Conservation (phyloP, 805 yeast species). For the Yarrowia sp. region DNA sequence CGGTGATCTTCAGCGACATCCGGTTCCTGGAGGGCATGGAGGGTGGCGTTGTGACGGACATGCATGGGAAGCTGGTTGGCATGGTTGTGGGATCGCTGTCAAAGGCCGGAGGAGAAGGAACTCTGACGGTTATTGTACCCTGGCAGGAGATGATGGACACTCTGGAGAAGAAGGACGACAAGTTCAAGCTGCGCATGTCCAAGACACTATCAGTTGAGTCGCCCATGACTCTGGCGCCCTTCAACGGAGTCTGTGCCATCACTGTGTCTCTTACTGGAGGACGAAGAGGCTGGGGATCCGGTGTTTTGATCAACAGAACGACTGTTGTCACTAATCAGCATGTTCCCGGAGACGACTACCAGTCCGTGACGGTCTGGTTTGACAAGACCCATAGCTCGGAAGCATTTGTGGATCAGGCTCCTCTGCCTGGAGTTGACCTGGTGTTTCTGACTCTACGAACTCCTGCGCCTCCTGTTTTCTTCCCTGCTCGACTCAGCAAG, state of each 20-base stretch:
- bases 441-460: conserved; percentile 33
- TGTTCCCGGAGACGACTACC: conserved; percentile 33
- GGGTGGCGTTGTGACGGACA: conserved; percentile 35
- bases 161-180: background rate
- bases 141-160: conserved; percentile 33
- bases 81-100: conserved; percentile 36
- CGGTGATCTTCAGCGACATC: conserved; percentile 35
- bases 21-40: conserved; percentile 42
- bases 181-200: background rate
- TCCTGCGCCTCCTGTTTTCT: conserved; percentile 27
- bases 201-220: conserved; percentile 8
- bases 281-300: conserved; percentile 41
- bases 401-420: conserved; percentile 30
- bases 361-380: conserved; percentile 27
- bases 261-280: conserved; percentile 29
- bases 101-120: conserved; percentile 39
- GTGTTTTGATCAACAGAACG: conserved; percentile 36
- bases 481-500: conserved; percentile 31
- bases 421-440: conserved; percentile 38
- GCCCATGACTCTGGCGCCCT: background rate
- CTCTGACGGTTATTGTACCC: conserved; percentile 36
- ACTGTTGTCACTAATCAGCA: conserved; percentile 40
- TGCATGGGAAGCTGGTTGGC: conserved; percentile 32
- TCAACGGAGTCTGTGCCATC: conserved; percentile 17
- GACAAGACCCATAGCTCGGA: conserved; percentile 21